These are phyloP conservation scores for Colletotrichum aenigma DNA, from an alignment of 2,329 filamentous ascomycete species.

Conservation along the genomic window DNA sequence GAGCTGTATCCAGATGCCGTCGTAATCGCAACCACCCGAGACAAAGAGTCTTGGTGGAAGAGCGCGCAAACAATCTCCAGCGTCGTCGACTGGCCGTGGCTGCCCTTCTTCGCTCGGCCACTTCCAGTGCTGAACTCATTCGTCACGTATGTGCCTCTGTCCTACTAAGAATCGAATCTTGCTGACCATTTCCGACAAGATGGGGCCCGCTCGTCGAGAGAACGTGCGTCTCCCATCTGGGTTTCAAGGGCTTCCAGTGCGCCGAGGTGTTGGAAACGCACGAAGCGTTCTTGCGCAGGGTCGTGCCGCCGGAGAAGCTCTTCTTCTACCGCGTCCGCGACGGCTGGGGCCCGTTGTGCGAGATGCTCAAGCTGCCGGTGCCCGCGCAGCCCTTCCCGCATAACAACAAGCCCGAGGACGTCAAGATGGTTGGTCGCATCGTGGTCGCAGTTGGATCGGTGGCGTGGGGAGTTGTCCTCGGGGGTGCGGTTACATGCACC, in stretches of 20 bases:
- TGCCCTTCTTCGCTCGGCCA: conserved; percentile 20
- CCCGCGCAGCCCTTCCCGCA: conserved; percentile 31
- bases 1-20: conserved; percentile 25
- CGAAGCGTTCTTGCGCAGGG: background rate
- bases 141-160: background rate
- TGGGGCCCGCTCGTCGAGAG: background rate
- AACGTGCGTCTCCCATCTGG: background rate
- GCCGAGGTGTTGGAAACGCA: conserved; percentile 22
- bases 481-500: background rate
- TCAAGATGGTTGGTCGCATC: background rate
- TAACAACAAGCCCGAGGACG: conserved; percentile 27
- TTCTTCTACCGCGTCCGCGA: conserved; percentile 28
- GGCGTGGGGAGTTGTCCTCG: background rate
- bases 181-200: background rate
- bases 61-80: conserved; percentile 17
- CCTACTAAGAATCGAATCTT: background rate
- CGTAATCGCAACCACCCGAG: conserved; percentile 24
- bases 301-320: conserved; percentile 28
- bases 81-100: conserved; percentile 12
- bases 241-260: background rate
- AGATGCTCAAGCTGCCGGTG: conserved; percentile 31
- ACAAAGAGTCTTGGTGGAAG: conserved; percentile 23
- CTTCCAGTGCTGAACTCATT: conserved; percentile 12
- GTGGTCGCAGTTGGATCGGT: background rate
- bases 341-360: conserved; percentile 38